Base-by-base conservation (phyloP, 768 basidiomycete genomes). In the Podaxis sp. region DNA sequence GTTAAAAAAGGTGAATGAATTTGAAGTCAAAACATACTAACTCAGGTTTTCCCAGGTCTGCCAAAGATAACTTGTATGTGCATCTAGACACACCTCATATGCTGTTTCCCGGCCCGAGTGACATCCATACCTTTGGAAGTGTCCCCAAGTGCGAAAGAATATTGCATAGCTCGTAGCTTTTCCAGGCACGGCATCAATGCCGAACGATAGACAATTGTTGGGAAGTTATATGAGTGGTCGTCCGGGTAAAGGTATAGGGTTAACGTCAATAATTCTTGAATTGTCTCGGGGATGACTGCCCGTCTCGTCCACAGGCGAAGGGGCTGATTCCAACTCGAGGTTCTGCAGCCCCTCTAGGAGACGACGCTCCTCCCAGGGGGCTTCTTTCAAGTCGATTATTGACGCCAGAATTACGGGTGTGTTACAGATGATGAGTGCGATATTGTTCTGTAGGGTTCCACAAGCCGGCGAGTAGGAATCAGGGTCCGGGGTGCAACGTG, bases 351-450 rank as follows among this genome's bases (percentile, higher is more conserved):
- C 59, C 30, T 42, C 52, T 28, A 61, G 28, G n/a, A 61, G 22
- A 30, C 33, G 51, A 19, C 52, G 59, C 42, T 61, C 59, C 44
- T 61, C 59, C 59, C 59, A 61, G 7, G 59, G 59, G 6, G 59
- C 51, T 42, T 61, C 59, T 39, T 61, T 61, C 15, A 67, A 54
- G 49, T 67, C 46, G 15, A 67, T 52, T 26, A 67, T 38, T 17
- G 66, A 49, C 6, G 78, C 76, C 3, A 76, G 67, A 44, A 79
- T 71, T 12, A 81, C 74, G 0, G 80, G 79, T 22, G 78, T 67
- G 57, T 77, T 79, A 66, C 74, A 75, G 12, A 80, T 77, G 39
- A 78, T 73, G 2, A 80, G 69, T 13, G 77, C 75, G 40, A 76
- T 67, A 61, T 68, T 70, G 61, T 76, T 75, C 75, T 78, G 57